A percentile compares a stretch with the other conserved stretches of the same genome.
Evolutionary conservation across 176 grass and related monocot species (phyloP).

Genomic region (Puya raimondii): DNA sequence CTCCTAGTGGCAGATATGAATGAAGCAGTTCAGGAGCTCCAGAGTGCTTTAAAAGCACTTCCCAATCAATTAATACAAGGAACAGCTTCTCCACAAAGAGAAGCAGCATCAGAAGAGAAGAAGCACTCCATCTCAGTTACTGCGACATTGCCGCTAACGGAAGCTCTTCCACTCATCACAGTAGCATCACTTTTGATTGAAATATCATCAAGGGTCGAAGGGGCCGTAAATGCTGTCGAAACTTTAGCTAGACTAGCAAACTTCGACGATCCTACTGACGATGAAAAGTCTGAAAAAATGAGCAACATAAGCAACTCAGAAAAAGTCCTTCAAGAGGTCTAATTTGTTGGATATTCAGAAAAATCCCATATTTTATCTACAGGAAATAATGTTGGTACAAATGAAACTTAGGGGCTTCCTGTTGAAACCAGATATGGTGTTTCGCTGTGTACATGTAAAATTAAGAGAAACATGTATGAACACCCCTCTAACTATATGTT

Average conservation of each 20-base stretch:
- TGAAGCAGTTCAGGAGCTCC: slow-evolving; percentile 61
- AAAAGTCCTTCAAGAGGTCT: slow-evolving; percentile 25
- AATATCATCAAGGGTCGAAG: slow-evolving; percentile 49
- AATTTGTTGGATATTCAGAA: background rate
- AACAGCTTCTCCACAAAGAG: background rate
- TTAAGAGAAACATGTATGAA: background rate
- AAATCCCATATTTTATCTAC: background rate
- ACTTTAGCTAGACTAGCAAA: slow-evolving; percentile 30
- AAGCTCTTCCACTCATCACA: slow-evolving; percentile 51
- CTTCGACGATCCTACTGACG: slow-evolving; percentile 39
- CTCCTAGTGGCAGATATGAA: slow-evolving; percentile 56
- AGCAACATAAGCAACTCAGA: slow-evolving; percentile 25
- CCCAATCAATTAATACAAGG: slow-evolving; percentile 27
- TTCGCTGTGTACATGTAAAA: background rate
- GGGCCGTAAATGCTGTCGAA: slow-evolving; percentile 49
- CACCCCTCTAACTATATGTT: too few species aligned
- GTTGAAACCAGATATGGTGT: background rate
- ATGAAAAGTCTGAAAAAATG: slow-evolving; percentile 41
- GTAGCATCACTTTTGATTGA: slow-evolving; percentile 55
- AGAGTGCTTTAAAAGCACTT: slow-evolving; percentile 43
- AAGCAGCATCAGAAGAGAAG: slow-evolving; percentile 9
- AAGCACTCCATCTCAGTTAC: slow-evolving; percentile 2
- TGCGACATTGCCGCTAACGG: slow-evolving; percentile 22
- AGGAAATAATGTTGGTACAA: background rate
- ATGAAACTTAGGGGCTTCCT: background rate